A percentile compares a stretch with the other conserved stretches of the same genome.
Evolutionary conservation across 805 yeast species (phyloP).

Genomic region (Isabelozyma rhagii): DNA sequence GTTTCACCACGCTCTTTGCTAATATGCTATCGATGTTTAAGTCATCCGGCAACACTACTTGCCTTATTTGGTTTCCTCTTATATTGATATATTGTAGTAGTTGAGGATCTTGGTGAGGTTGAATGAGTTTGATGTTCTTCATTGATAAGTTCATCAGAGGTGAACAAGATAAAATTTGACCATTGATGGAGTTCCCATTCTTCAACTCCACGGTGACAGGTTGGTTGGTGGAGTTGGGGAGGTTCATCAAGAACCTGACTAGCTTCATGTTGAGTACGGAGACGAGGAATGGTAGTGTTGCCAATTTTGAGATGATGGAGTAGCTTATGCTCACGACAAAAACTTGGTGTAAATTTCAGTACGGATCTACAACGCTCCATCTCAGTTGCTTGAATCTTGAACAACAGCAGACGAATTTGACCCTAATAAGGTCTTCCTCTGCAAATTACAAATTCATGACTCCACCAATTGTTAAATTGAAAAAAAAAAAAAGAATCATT

Average conservation of each 20-base stretch:
- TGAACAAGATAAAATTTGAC: slow-evolving; percentile 79
- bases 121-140: slow-evolving; percentile 75
- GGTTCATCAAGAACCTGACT: slow-evolving; percentile 77
- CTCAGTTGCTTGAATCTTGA: too few relatives aligned
- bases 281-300: not conserved
- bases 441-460: too few relatives aligned
- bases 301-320: too few relatives aligned
- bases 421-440: too few relatives aligned
- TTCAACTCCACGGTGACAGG: slow-evolving; percentile 88
- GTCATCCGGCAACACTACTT: slow-evolving; percentile 81
- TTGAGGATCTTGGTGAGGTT: slow-evolving; percentile 66
- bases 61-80: slow-evolving; percentile 86
- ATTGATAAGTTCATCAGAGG: slow-evolving; percentile 89
- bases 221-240: slow-evolving; percentile 62
- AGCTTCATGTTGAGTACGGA: slow-evolving; percentile 46
- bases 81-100: slow-evolving; percentile 75
- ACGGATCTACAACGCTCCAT: too few relatives aligned
- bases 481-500: too few relatives aligned
- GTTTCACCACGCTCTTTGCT: slow-evolving; percentile 46
- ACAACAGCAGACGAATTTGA: too few relatives aligned
- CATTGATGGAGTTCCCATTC: slow-evolving; percentile 84
- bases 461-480: too few relatives aligned
- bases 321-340: not conserved
- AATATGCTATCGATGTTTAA: slow-evolving; percentile 66
- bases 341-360: too few relatives aligned